phyloP scores from a whole-genome alignment of 106 monocot species.

The Gastrodia elata region DNA sequence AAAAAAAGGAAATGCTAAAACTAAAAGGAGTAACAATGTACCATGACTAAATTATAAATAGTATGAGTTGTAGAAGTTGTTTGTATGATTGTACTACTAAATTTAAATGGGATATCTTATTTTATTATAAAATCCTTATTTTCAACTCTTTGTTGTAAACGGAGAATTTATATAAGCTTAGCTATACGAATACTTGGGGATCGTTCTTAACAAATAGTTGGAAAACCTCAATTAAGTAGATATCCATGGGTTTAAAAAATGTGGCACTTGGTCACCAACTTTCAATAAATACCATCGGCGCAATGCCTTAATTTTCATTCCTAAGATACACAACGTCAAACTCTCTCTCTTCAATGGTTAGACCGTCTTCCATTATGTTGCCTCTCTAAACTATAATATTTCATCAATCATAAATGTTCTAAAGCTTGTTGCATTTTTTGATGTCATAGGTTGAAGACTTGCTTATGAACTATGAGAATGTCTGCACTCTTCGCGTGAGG shows the following conservation, averaged over 20 bases:
- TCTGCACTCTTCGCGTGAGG: constrained; percentile 50
- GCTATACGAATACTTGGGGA: not conserved
- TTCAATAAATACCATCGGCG: not conserved
- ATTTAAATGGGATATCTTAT: not conserved
- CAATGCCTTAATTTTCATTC: not conserved
- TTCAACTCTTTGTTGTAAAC: not conserved
- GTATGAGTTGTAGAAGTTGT: not conserved
- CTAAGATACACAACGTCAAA: too few relatives aligned
- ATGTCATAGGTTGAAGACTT: constrained; percentile 49
- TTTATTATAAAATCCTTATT: not conserved
- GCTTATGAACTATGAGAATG: constrained; percentile 54
- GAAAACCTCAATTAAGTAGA: not conserved
- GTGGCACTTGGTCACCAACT: not conserved
- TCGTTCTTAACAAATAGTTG: not conserved
- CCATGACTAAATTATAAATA: not conserved
- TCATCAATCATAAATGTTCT: not conserved
- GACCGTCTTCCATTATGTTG: not conserved
- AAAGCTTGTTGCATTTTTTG: constrained; percentile 4
- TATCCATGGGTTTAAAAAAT: not conserved
- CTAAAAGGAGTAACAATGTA: not conserved
- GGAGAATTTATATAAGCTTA: not conserved
- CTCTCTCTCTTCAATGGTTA: not conserved
- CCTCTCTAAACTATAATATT: not conserved
- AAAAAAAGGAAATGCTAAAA: not conserved
- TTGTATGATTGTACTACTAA: not conserved